Percentiles rank a stretch among this genome's conserved stretches.
phyloP scores from a whole-genome alignment of 768 basidiomycete species.

The Lactarius sp. region DNA sequence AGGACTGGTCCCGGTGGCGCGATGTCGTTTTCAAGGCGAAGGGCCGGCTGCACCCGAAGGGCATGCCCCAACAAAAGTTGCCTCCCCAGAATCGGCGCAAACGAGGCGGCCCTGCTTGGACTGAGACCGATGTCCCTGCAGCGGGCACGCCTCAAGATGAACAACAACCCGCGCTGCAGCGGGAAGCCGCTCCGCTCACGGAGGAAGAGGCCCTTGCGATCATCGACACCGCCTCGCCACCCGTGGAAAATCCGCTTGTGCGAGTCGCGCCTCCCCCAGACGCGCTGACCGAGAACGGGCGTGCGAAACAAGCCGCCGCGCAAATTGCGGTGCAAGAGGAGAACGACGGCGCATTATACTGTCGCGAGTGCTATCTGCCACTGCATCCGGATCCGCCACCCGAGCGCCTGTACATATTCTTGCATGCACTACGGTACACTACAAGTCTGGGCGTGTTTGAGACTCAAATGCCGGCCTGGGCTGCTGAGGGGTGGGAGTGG shows the following conservation, averaged over 20 bases:
- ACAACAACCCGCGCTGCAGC: neutral
- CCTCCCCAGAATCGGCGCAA: constrained; percentile 58
- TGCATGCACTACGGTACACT: constrained; percentile 86
- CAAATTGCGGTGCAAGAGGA: constrained; percentile 33
- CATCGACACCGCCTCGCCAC: constrained; percentile 21
- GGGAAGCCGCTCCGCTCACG: constrained; percentile 37
- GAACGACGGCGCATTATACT: constrained; percentile 50
- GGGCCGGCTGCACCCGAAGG: constrained; percentile 44
- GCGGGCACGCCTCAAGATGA: neutral
- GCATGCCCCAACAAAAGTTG: constrained; percentile 41
- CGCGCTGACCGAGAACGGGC: constrained; percentile 32
- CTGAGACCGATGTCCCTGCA: neutral
- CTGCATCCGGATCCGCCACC: constrained; percentile 91
- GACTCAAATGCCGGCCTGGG: constrained; percentile 89
- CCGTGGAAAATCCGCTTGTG: constrained; percentile 13
- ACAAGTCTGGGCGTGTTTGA: constrained; percentile 78
- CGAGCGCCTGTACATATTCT: constrained; percentile 88
- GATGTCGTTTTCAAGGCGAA: constrained; percentile 81
- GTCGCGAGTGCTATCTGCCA: constrained; percentile 88
- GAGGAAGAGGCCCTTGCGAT: constrained; percentile 45
- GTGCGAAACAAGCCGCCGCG: constrained; percentile 22
- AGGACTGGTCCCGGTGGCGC: constrained; percentile 86
- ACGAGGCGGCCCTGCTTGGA: constrained; percentile 47
- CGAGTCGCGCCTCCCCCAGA: constrained; percentile 27
- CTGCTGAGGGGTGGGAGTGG: constrained; percentile 68